Evolutionary conservation across 805 yeast genomes (phyloP), one percentile per base, ranked within the genome.

Genomic region (Nakazawaea ishiwadae): DNA sequence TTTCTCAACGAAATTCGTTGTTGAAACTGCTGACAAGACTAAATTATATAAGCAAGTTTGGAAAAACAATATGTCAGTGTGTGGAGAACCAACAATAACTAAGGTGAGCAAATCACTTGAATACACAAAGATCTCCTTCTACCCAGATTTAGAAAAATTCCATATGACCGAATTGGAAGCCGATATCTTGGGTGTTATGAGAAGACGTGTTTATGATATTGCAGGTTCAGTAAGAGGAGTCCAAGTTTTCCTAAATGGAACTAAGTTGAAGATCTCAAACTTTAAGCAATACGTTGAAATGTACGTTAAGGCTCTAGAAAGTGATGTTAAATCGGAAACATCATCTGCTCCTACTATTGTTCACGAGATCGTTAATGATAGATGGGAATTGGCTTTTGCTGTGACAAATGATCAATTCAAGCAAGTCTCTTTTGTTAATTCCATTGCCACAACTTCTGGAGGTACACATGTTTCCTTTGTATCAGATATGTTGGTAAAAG

Each of bases 351-450:
- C 64, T 8, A 69, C 83, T 0, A 73, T 93, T 41, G 81, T 93
- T 10, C 85, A 89, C 57, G 93, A 87, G 60, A 75, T 79, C 33
- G 62, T 89, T 34, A 84, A 81, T 54, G 93, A 85, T 44, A 75
- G 96, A 48, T 93, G 99, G 99, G 99, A 93, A 61, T 62, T 93
- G 46, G 99, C 96, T 0, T 91, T 93, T 66, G 91, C 96, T 1
- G 84, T 89, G 4, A 85, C 97, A 32, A 36, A 36, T 27, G 96
- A 89, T 54, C 91, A 90, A 4, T 93, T 93, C 63, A 86, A 87
- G 53, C 99, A 93, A 60, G 93, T 93, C 32, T 90, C 97, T 27
- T 93, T 93, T 65, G 99, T 93, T 12, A 93, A 93, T 59, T 89
- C 97, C 5, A 93, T 93, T 58, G 99, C 99, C 0, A 93, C 99